Conservation (phyloP, 148 eudicot genomes). For the Oxyria digyna region DNA sequence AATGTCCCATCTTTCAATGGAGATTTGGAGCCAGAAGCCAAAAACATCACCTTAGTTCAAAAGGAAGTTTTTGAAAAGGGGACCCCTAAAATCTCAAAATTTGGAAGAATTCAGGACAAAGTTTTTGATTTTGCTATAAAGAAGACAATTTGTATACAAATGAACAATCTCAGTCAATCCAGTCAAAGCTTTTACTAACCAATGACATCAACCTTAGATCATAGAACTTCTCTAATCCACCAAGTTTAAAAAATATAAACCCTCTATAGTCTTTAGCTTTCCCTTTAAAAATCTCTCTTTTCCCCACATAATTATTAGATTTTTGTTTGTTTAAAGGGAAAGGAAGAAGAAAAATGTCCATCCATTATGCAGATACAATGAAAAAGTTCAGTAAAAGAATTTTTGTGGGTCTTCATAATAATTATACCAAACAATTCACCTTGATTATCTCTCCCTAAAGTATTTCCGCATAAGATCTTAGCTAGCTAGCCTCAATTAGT, state of each 20-base stretch:
- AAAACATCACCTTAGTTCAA: neutral
- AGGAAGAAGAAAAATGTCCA: neutral
- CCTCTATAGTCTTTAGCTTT: constrained; percentile 7
- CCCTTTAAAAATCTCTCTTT: neutral
- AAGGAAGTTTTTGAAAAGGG: neutral
- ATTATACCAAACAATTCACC: neutral
- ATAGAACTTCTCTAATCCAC: constrained; percentile 21
- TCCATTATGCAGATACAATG: constrained; percentile 2
- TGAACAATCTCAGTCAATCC: constrained; percentile 33
- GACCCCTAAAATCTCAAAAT: constrained; percentile 15
- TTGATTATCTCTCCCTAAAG: neutral
- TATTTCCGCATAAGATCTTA: neutral
- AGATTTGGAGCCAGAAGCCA: constrained; percentile 1
- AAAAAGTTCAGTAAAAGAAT: neutral
- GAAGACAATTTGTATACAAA: neutral
- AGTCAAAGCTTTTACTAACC: constrained; percentile 59
- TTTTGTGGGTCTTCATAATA: neutral
- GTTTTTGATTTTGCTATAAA: neutral
- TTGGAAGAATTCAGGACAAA: constrained; percentile 5
- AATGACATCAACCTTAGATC: constrained; percentile 44
- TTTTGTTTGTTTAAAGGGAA: constrained; percentile 3
- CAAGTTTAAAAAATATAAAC: neutral
- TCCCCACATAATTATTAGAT: constrained; percentile 2
- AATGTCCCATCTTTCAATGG: neutral
- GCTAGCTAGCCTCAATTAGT: neutral